Base-by-base conservation (phyloP, 2,329 filamentous ascomycete species). In the Sphaerostilbella broomeana region DNA sequence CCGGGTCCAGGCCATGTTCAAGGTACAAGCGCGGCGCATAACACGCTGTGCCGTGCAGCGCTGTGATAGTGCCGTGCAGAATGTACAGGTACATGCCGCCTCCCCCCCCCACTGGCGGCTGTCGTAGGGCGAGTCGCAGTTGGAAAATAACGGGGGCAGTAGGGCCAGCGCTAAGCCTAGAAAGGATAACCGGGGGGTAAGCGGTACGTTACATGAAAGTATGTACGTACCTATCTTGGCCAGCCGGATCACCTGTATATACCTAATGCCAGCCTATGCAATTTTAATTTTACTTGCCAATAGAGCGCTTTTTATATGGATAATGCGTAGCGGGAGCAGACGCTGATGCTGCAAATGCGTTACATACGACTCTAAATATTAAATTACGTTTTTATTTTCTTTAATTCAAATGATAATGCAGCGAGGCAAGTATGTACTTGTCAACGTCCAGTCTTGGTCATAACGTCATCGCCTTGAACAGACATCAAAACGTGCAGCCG, bases 181-280 rank as follows among this genome's bases (percentile, higher is more conserved):
- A 38, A 11, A 29, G 40, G 19, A 17, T 17, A 36, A 13, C 24
- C 34, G 24, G 34, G 16, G 34, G 24, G n/a, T 31, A 35, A 25
- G 40, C 35, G 40, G 35, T 42, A 42, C 40, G 40, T 42, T 42
- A 42, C 40, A 40, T 40, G 35, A 40, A 40, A 32, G n/a, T n/a
- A n/a, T n/a, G n/a, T n/a, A n/a, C n/a, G n/a, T n/a, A n/a, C n/a
- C n/a, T n/a, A n/a, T n/a, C n/a, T n/a, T n/a, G n/a, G n/a, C n/a
- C n/a, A n/a, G n/a, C n/a, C n/a, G n/a, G n/a, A n/a, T n/a, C n/a
- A n/a, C n/a, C n/a, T n/a, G n/a, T n/a, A n/a, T n/a, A n/a, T n/a
- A n/a, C n/a, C n/a, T n/a, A n/a, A n/a, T n/a, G n/a, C n/a, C n/a
- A n/a, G n/a, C n/a, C n/a, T n/a, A n/a, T n/a, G n/a, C n/a, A n/a